Evolutionary conservation across 192 early-diverging fungal genomes (phyloP).

Genomic region (Podila minutissima): DNA sequence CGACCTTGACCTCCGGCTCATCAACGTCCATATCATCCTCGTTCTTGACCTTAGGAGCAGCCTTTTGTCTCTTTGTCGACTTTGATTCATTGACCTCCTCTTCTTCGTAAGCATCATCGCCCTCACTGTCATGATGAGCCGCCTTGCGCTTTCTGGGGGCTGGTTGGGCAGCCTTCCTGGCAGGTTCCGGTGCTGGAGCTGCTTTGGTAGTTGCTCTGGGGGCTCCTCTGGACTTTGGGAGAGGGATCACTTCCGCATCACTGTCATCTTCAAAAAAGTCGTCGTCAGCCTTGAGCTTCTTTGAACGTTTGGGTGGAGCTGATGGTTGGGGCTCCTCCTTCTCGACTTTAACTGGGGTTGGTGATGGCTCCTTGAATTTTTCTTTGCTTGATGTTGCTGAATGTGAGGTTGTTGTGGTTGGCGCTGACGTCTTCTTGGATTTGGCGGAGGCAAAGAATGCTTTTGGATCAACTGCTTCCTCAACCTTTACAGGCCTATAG

Average conservation of each 20-base stretch:
- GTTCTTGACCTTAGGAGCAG: constrained; percentile 7
- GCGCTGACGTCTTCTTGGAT: constrained; percentile 12
- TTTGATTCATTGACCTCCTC: constrained; percentile 12
- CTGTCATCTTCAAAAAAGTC: constrained; percentile 39
- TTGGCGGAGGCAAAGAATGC: constrained; percentile 36
- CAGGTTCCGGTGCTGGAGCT: not conserved
- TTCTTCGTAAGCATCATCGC: constrained; percentile 20
- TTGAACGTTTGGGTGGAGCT: constrained; percentile 14
- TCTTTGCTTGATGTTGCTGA: not conserved
- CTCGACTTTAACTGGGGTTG: not conserved
- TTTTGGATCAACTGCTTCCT: constrained; percentile 37
- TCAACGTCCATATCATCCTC: constrained; percentile 45
- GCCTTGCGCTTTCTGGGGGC: constrained; percentile 23
- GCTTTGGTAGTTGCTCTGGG: constrained; percentile 7
- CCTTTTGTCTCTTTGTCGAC: constrained; percentile 22
- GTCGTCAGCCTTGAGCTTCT: constrained; percentile 18
- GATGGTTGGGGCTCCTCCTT: not conserved
- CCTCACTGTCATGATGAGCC: constrained; percentile 4
- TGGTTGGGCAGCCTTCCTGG: constrained; percentile 11
- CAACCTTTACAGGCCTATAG: constrained; percentile 5
- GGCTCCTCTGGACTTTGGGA: constrained; percentile 7
- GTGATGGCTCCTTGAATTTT: not conserved
- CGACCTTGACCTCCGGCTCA: constrained; percentile 24
- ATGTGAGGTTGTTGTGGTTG: not conserved
- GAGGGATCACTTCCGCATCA: constrained; percentile 26